Evolutionary conservation across 768 basidiomycete species (phyloP), one percentile per base, ranked within the genome.

Genomic region (Sporobolomyces phaffii): DNA sequence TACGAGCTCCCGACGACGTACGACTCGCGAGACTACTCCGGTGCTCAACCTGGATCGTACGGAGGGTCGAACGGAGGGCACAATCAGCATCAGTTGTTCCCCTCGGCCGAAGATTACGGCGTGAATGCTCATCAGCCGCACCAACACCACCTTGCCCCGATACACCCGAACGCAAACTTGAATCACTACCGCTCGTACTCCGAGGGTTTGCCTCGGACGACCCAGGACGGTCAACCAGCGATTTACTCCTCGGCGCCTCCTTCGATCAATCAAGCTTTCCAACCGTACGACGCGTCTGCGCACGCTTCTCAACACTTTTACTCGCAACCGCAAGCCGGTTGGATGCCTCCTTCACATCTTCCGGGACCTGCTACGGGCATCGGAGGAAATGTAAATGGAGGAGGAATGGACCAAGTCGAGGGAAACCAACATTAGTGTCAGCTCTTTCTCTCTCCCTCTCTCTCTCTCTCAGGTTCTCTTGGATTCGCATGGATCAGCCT

Each of bases 51-150:
- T n/a, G 58, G 31, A 15, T 15, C n/a, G n/a, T n/a, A n/a, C 13
- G 33, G 38, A 17, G 53, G 9, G 40, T 29, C 31, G 24, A 31
- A 10, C 15, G 31, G 29, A 33, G 38, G 53, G 33, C 57, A 44
- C 26, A 40, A 26, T 7, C 56, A 26, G 44, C 45, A 24, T 14
- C 60, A 54, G 20, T 33, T 61, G 15, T 62, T 65, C 64, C 64
- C 68, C 3, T 26, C 54, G 4, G 45, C 60, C 11, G 63, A 70
- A 43, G 64, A 65, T n/a, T 65, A 65, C 51, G 68, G 64, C 43
- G 64, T 65, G 10, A 18, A 34, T 2, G 24, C n/a, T 5, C 20
- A 36, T 5, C 40, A 45, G 38, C 24, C 11, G 10, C 58, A 60
- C 22, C 29, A n/a, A 28, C 61, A 47, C 36, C 34, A 49, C 33